phyloP scores from a whole-genome alignment of 495 filamentous ascomycete species.

The Tuber indicum region DNA sequence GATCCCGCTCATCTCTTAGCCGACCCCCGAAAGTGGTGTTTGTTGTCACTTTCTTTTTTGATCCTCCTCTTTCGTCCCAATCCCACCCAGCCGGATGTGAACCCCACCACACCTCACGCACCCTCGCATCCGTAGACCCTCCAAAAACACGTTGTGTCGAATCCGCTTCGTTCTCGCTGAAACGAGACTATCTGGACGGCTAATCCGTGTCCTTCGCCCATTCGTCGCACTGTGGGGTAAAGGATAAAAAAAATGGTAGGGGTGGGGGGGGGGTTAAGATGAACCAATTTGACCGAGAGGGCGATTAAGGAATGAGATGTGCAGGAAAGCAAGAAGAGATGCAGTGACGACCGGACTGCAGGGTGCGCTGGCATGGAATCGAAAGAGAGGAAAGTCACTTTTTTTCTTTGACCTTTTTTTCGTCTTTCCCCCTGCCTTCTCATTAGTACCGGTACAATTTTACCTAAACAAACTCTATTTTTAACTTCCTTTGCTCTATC shows the following conservation, averaged over 20 bases:
- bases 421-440: neutral
- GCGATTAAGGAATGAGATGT: conserved; percentile 40
- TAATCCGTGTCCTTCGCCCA: conserved; percentile 39
- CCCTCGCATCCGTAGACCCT: conserved; percentile 36
- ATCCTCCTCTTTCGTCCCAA: conserved; percentile 37
- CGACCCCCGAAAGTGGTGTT: conserved; percentile 37
- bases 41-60: conserved; percentile 40
- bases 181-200: conserved; percentile 39
- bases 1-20: conserved; percentile 41
- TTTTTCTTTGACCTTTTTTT: neutral
- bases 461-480: neutral
- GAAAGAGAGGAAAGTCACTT: conserved; percentile 32
- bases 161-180: conserved; percentile 34
- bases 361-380: conserved; percentile 40
- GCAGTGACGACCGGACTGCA: conserved; percentile 40
- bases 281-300: conserved; percentile 40
- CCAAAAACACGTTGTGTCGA: conserved; percentile 40
- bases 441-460: neutral
- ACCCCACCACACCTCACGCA: conserved; percentile 38
- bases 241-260: conserved; percentile 24
- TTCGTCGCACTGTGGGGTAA: conserved; percentile 38
- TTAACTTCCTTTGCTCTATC: neutral
- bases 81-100: conserved; percentile 39
- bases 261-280: conserved; percentile 39
- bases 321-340: conserved; percentile 37